Conservation (phyloP, 768 basidiomycete genomes). For the Suillus bovinus region DNA sequence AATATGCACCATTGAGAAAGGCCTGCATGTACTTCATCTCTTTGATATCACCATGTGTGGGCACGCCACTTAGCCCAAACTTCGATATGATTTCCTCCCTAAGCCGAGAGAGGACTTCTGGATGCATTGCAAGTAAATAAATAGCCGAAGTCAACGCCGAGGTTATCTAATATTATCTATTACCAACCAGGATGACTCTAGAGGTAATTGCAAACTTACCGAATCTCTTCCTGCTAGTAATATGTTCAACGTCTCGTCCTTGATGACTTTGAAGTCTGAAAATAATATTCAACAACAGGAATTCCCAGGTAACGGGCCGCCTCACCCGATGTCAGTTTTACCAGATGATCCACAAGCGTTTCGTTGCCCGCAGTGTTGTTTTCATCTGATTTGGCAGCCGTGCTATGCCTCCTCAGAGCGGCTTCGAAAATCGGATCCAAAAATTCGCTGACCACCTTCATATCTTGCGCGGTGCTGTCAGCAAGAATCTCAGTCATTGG, state of each 20-base stretch:
- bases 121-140: conserved; percentile 50
- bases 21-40: conserved; percentile 46
- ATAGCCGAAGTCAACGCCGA: conserved; percentile 43
- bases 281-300: neutral
- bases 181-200: neutral
- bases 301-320: neutral
- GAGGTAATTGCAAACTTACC: conserved; percentile 20
- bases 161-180: conserved; percentile 36
- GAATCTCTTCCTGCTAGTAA: conserved; percentile 47
- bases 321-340: conserved; percentile 39
- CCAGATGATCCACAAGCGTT: conserved; percentile 43
- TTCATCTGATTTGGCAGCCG: conserved; percentile 10
- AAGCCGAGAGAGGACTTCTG: conserved; percentile 37
- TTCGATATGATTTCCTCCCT: conserved; percentile 42
- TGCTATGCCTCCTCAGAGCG: conserved; percentile 31
- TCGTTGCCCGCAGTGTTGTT: conserved; percentile 30
- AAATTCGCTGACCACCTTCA: conserved; percentile 39
- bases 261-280: conserved; percentile 34
- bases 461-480: conserved; percentile 33
- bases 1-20: conserved; percentile 41
- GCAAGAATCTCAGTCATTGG: conserved; percentile 38
- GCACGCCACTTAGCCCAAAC: conserved; percentile 35
- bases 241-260: conserved; percentile 44
- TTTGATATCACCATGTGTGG: conserved; percentile 41
- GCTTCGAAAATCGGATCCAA: conserved; percentile 40